Conservation (phyloP, 129 eudicot species). For the Helianthus annuus region HanXRQr2.0-SUNRISE NC_035433.2:117976825-117977324, state of each 20-base stretch:
- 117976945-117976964: conserved; percentile 74
- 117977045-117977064: conserved; percentile 41
- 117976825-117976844: conserved; percentile 71
- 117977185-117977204: conserved; percentile 60
- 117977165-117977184: conserved; percentile 77
- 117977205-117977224: conserved; percentile 37
- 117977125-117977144: not conserved
- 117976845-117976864: not conserved
- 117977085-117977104: conserved; percentile 52
- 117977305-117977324: not conserved
- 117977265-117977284: conserved; percentile 57
- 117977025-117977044: conserved; percentile 45
- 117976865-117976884: not conserved
- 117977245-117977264: conserved; percentile 69
- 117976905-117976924: not conserved
- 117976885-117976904: not conserved
- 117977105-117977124: not conserved
- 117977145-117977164: not conserved
- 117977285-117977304: conserved; percentile 57
- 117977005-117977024: conserved; percentile 11
- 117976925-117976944: conserved; percentile 67
- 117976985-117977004: conserved; percentile 23
- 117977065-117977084: conserved; percentile 44
- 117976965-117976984: conserved; percentile 55
- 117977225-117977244: conserved; percentile 37